Base-by-base conservation (phyloP, 1,284 basidiomycete genomes). In the Cutaneotrichosporon curvatum region DNA sequence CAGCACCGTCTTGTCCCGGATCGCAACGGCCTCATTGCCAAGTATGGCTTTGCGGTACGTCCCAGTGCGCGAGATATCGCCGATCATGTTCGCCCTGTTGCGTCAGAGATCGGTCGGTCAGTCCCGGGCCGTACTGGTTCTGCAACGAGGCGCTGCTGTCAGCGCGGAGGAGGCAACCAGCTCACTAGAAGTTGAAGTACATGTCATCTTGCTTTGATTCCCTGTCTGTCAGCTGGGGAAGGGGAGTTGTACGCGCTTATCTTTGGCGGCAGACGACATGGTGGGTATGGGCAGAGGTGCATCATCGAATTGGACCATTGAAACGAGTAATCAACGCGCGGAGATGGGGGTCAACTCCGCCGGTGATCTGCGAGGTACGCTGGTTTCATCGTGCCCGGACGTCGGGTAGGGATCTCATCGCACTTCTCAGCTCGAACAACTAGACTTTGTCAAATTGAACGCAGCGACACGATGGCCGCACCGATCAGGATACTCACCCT, bases 1-100 rank as follows among this genome's bases (percentile, higher is more conserved):
- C 35, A 73, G 57, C 8, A 74, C 72, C 0, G 56, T 49, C 49
- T 71, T 71, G 45, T 63, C 60, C 18, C 53, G 48, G 44, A 73
- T 68, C 1, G 70, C 66, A 1, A 63, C 60, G n/a, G 59, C 55
- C 1, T 62, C 61, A 47, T 73, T 73, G 7, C 71, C 71, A 11
- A 73, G 49, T 23, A 73, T 72, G 10, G 72, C 71, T 56, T 70
- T 69, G 33, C 68, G 52, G 46, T 73, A 73, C 3, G 70, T 67
- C 21, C 64, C 65, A 0, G 71, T 73, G 32, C 71, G 51, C 8
- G 63, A 58, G 30, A 68, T 62, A 51, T 73, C 72, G 14, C 64
- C 65, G 19, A 73, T 69, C 72, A 73, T 73, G 48, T 73, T 73
- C 8, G 70, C 70, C 44, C 67, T 70, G 48, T 10, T 28, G 14